Percentiles rank a stretch among this genome's conserved stretches.
Evolutionary conservation across 1,284 basidiomycete genomes (phyloP).

Genomic region (Fomitopsis betulina): DNA sequence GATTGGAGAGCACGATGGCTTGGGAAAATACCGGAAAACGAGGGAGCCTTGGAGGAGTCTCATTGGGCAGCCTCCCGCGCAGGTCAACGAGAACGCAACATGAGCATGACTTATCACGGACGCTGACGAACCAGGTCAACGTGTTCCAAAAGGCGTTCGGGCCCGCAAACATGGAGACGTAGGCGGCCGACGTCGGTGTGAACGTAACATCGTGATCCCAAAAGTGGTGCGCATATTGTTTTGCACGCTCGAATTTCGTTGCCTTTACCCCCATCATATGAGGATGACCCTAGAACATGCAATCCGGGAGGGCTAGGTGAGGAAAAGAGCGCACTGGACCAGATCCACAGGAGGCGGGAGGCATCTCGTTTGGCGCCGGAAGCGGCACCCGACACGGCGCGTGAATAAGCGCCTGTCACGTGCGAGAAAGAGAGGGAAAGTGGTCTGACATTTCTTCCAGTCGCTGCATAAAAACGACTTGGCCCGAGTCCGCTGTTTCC

Average conservation of each 20-base stretch:
- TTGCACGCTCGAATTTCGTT: no score
- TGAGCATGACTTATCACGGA: neutral
- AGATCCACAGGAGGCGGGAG: neutral
- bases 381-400: neutral
- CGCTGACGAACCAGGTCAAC: neutral
- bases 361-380: neutral
- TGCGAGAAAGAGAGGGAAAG: conserved; percentile 4
- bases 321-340: neutral
- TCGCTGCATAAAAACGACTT: conserved; percentile 4
- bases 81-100: neutral
- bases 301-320: neutral
- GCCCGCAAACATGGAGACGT: no score
- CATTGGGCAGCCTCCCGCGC: neutral
- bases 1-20: neutral
- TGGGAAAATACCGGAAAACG: neutral
- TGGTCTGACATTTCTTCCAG: conserved; percentile 11
- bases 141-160: neutral
- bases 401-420: neutral
- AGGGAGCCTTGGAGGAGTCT: neutral
- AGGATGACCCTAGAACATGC: neutral
- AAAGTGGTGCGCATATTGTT: no score
- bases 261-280: neutral
- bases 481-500: neutral
- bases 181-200: neutral
- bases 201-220: no score